These are phyloP conservation scores for Russula emetica DNA, from an alignment of 768 basidiomycete genomes.

Conservation along the genomic window DNA sequence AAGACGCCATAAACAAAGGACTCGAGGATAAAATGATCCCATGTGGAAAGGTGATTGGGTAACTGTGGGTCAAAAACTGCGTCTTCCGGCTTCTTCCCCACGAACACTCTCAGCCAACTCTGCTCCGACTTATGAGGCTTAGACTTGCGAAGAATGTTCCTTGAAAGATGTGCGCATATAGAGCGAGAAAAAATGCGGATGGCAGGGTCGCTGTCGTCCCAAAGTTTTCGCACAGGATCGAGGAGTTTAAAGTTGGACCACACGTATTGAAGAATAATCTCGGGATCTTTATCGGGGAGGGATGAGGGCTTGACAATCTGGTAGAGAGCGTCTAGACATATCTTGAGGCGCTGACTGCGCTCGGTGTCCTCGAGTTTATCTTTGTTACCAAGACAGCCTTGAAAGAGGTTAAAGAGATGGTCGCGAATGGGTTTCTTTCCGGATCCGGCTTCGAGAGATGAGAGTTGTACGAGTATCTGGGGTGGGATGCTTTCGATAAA, in stretches of 20 bases:
- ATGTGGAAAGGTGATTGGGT: not conserved
- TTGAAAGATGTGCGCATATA: not conserved
- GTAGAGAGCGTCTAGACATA: not conserved
- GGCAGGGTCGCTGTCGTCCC: not conserved
- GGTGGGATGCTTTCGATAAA: not conserved
- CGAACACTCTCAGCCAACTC: not conserved
- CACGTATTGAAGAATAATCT: not conserved
- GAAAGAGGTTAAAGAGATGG: not conserved
- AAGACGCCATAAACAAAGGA: not conserved
- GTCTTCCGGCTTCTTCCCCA: not conserved
- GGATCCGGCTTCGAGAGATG: not conserved
- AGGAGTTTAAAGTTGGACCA: not conserved
- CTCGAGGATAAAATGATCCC: not conserved
- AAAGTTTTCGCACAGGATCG: not conserved
- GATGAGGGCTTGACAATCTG: not conserved
- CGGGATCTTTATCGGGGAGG: not conserved
- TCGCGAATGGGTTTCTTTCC: not conserved
- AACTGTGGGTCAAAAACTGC: not conserved
- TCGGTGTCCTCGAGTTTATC: not conserved
- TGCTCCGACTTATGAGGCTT: not conserved
- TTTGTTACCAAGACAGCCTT: not conserved
- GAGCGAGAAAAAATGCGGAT: slow-evolving; percentile 1
- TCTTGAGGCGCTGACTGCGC: not conserved
- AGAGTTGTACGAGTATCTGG: not conserved
- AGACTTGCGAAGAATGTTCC: not conserved